Percentiles rank a stretch among this genome's conserved stretches.
phyloP scores from a whole-genome alignment of 2,329 filamentous ascomycete genomes.

The Gyromitra esculenta region DNA sequence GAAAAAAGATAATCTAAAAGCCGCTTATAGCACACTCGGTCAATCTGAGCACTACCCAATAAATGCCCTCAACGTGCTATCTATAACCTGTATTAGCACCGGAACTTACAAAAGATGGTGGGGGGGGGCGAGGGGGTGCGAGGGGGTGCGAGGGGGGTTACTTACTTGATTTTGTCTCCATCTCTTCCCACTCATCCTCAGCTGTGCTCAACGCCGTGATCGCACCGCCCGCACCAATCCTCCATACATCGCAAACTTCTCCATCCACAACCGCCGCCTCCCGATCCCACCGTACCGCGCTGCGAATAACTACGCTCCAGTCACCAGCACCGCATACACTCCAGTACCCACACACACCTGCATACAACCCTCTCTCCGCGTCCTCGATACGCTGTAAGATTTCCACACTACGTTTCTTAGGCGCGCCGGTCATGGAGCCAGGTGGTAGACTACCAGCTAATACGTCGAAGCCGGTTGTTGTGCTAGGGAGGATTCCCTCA shows the following conservation, averaged over 20 bases:
- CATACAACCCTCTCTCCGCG: constrained; percentile 76
- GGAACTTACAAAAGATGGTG: neutral
- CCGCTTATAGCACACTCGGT: too few species aligned
- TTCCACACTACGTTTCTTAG: constrained; percentile 91
- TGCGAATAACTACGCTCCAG: constrained; percentile 91
- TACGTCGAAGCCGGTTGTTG: constrained; percentile 75
- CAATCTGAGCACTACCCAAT: constrained; percentile 5
- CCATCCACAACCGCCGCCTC: constrained; percentile 62
- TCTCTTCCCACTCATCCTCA: constrained; percentile 87
- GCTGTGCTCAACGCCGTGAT: constrained; percentile 78
- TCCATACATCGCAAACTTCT: constrained; percentile 71
- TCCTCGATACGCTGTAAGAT: constrained; percentile 71
- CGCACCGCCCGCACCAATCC: constrained; percentile 87
- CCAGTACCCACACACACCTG: constrained; percentile 80
- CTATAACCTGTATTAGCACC: constrained; percentile 22
- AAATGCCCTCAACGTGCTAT: constrained; percentile 53
- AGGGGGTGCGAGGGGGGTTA: neutral
- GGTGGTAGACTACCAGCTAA: constrained; percentile 82
- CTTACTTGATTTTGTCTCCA: constrained; percentile 74
- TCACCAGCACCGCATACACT: constrained; percentile 85
- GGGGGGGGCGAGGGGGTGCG: too few species aligned
- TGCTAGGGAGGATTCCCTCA: constrained; percentile 66
- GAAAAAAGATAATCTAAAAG: neutral
- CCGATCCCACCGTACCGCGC: constrained; percentile 77
- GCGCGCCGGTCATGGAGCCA: constrained; percentile 95